phyloP scores from a whole-genome alignment of 2,329 filamentous ascomycete genomes.

The Fusarium dlaminii region DNA sequence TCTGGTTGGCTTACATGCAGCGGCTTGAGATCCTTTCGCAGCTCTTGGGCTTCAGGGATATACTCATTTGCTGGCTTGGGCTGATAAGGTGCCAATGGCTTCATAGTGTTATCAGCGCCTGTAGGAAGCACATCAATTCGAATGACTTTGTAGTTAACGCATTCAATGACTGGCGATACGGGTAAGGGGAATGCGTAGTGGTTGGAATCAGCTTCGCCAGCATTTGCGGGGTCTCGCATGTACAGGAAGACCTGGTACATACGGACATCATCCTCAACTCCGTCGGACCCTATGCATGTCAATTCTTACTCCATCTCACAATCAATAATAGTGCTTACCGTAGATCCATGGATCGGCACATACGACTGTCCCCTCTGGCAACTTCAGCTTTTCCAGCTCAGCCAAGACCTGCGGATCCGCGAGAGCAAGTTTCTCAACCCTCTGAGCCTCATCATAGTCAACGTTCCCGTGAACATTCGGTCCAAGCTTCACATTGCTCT shows the following conservation, averaged over 20 bases:
- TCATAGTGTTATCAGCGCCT: slow-evolving; percentile 6
- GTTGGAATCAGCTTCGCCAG: slow-evolving; percentile 31
- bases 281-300: slow-evolving; percentile 22
- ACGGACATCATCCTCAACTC: slow-evolving; percentile 25
- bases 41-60: slow-evolving; percentile 60
- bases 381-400: slow-evolving; percentile 24
- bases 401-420: slow-evolving; percentile 23
- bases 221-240: slow-evolving; percentile 28
- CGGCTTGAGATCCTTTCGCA: slow-evolving; percentile 70
- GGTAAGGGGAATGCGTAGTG: slow-evolving; percentile 33
- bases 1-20: slow-evolving; percentile 77
- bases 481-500: slow-evolving; percentile 32
- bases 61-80: slow-evolving; percentile 51
- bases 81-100: not conserved
- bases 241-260: slow-evolving; percentile 38
- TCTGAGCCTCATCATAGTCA: slow-evolving; percentile 29
- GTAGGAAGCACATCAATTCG: slow-evolving; percentile 24
- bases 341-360: slow-evolving; percentile 36
- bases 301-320: not conserved
- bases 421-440: slow-evolving; percentile 27
- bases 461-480: slow-evolving; percentile 27
- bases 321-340: not conserved
- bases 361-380: slow-evolving; percentile 27
- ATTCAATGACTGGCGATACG: slow-evolving; percentile 28
- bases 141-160: slow-evolving; percentile 19